phyloP scores from a whole-genome alignment of 2,329 filamentous ascomycete genomes.

The Talaromyces amestolkiae region DNA sequence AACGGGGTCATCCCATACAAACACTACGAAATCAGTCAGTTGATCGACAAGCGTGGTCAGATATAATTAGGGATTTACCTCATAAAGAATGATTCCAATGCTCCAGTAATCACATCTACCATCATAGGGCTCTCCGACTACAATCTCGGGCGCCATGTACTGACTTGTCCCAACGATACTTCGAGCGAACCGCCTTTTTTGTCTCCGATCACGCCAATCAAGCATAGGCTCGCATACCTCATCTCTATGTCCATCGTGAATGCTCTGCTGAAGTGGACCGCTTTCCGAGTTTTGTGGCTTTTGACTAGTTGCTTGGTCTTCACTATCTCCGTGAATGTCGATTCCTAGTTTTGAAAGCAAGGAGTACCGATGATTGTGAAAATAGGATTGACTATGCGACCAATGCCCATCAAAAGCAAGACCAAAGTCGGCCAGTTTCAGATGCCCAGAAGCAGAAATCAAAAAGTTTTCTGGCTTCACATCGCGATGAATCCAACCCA shows the following conservation, averaged over 20 bases:
- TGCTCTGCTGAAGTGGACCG: constrained; percentile 9
- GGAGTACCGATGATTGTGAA: constrained; percentile 75
- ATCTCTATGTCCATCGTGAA: constrained; percentile 26
- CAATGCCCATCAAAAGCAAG: constrained; percentile 94
- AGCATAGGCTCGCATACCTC: constrained; percentile 54
- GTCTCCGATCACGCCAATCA: constrained; percentile 66
- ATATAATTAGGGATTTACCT: constrained; percentile 51
- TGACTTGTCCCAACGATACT: constrained; percentile 94
- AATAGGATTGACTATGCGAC: constrained; percentile 86
- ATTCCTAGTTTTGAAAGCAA: constrained; percentile 75
- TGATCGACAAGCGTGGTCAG: not conserved
- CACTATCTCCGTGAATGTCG: constrained; percentile 67
- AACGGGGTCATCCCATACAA: constrained; percentile 91
- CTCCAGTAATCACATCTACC: constrained; percentile 97
- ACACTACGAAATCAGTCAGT: constrained; percentile 53
- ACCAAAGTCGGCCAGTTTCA: constrained; percentile 96
- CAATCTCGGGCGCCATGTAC: constrained; percentile 96
- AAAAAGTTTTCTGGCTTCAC: constrained; percentile 98
- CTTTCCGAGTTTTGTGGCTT: constrained; percentile 29
- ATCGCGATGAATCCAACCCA: constrained; percentile 91
- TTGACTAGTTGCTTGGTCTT: constrained; percentile 61
- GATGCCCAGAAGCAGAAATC: constrained; percentile 79
- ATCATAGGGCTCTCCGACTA: constrained; percentile 78
- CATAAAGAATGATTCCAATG: constrained; percentile 88
- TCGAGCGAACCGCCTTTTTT: constrained; percentile 70